Percentiles rank a stretch among this genome's conserved stretches.
These are phyloP conservation scores for Naematelia aurantialba DNA, from an alignment of 768 basidiomycete species.

Conservation along the genomic window DNA sequence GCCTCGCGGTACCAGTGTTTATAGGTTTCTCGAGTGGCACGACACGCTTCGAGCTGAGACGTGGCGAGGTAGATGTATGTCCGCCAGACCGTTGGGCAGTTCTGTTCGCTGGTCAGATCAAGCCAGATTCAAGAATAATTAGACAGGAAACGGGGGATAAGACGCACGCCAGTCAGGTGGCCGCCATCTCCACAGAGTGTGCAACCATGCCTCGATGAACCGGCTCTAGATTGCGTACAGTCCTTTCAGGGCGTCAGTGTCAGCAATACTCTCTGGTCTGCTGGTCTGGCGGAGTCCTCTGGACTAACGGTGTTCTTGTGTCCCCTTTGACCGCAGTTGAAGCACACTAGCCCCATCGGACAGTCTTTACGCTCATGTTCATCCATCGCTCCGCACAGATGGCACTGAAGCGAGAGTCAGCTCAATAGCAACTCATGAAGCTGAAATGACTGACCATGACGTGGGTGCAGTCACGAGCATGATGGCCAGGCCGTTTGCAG, in stretches of 20 bases:
- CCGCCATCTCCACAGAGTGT: slow-evolving; percentile 36
- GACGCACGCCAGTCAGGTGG: slow-evolving; percentile 35
- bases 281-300: not conserved
- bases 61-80: slow-evolving; percentile 30
- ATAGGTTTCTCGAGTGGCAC: slow-evolving; percentile 14
- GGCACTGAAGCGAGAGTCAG: slow-evolving; percentile 24
- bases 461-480: slow-evolving; percentile 31
- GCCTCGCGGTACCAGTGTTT: slow-evolving; percentile 38
- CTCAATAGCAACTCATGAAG: not conserved
- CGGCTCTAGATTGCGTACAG: slow-evolving; percentile 29
- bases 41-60: slow-evolving; percentile 7
- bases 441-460: slow-evolving; percentile 20
- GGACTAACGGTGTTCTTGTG: slow-evolving; percentile 23
- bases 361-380: slow-evolving; percentile 39
- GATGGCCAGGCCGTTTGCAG: slow-evolving; percentile 40
- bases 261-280: not conserved
- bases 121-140: no score
- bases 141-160: not conserved
- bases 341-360: slow-evolving; percentile 39
- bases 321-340: slow-evolving; percentile 36
- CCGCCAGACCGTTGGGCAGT: slow-evolving; percentile 39
- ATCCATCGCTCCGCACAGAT: slow-evolving; percentile 39
- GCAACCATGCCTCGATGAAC: slow-evolving; percentile 28
- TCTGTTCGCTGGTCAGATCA: slow-evolving; percentile 22
- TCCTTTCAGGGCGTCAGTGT: slow-evolving; percentile 17